A percentile compares a stretch with the other conserved stretches of the same genome.
Conservation (phyloP, 2,329 filamentous ascomycete species). For the Huntiella decipiens region DNA sequence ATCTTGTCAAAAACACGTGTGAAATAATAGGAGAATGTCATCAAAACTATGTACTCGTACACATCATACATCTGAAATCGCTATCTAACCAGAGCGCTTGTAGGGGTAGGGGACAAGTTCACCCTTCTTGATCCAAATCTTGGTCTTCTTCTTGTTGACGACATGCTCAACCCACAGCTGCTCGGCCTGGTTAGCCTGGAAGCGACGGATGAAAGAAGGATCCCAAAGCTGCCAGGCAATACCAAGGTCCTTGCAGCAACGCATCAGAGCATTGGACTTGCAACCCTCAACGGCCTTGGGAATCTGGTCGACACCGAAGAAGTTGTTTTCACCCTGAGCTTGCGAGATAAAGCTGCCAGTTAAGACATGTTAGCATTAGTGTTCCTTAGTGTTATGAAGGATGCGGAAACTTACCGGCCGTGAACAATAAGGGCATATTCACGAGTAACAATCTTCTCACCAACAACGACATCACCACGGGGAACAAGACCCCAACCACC, state of each 20-base stretch:
- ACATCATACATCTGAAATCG: too few relatives aligned
- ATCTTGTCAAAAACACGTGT: too few relatives aligned
- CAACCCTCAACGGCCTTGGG: conserved; percentile 90
- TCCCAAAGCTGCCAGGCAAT: conserved; percentile 95
- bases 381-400: neutral
- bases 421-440: conserved; percentile 85
- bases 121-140: conserved; percentile 64
- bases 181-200: conserved; percentile 53
- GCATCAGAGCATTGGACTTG: conserved; percentile 94
- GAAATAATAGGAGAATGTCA: too few relatives aligned
- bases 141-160: conserved; percentile 70
- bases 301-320: conserved; percentile 76
- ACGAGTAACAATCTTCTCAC: conserved; percentile 61
- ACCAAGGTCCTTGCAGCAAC: conserved; percentile 94
- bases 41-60: too few relatives aligned
- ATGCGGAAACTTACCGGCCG: conserved; percentile 46
- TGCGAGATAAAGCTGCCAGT: conserved; percentile 62
- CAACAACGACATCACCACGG: conserved; percentile 66
- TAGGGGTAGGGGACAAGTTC: conserved; percentile 49
- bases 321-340: conserved; percentile 84
- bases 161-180: conserved; percentile 84
- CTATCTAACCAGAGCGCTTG: conserved; percentile 19
- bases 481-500: conserved; percentile 92
- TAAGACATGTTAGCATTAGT: too few relatives aligned
- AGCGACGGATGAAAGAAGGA: conserved; percentile 70